A percentile compares a stretch with the other conserved stretches of the same genome.
Evolutionary conservation across 1,284 basidiomycete genomes (phyloP).

Genomic region (Apiotrichum veenhuisii): DNA sequence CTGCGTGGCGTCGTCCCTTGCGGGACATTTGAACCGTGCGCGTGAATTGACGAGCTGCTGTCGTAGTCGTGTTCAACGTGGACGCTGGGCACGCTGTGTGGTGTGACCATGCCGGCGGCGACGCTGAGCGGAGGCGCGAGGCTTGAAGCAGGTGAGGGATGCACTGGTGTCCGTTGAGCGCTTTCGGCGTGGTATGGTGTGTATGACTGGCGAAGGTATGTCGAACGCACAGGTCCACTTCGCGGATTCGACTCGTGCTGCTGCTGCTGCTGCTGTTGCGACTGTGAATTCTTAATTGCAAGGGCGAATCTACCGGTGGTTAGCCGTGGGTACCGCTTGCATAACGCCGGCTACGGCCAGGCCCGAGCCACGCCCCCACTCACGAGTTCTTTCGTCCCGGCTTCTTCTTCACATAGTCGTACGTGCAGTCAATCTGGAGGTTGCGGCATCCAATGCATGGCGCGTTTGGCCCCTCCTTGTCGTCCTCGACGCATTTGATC

Average conservation of each 20-base stretch:
- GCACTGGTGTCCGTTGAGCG: neutral
- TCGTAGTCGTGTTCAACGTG: neutral
- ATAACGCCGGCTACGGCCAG: neutral
- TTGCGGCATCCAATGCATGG: conserved; percentile 43
- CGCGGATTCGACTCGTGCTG: neutral
- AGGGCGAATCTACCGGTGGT: conserved; percentile 11
- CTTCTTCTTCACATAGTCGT: conserved; percentile 45
- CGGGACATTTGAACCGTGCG: neutral
- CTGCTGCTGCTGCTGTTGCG: neutral
- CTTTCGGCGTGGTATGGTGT: conserved; percentile 1
- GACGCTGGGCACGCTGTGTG: neutral
- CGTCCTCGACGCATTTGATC: conserved; percentile 39
- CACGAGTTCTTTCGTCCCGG: conserved; percentile 46
- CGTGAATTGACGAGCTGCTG: neutral
- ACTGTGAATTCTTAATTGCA: conserved; percentile 9
- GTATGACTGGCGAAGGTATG: conserved; percentile 1
- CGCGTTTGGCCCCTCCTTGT: conserved; percentile 3
- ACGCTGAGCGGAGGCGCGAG: neutral
- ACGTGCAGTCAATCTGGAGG: conserved; percentile 39
- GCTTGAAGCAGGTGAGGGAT: neutral
- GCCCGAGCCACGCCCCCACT: conserved; percentile 10
- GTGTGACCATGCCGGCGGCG: neutral
- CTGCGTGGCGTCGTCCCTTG: conserved; percentile 6
- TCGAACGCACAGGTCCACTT: neutral
- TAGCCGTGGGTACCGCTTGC: neutral